These are phyloP conservation scores for Starmerella cellae DNA, from an alignment of 805 yeast genomes.

Conservation along the genomic window DNA sequence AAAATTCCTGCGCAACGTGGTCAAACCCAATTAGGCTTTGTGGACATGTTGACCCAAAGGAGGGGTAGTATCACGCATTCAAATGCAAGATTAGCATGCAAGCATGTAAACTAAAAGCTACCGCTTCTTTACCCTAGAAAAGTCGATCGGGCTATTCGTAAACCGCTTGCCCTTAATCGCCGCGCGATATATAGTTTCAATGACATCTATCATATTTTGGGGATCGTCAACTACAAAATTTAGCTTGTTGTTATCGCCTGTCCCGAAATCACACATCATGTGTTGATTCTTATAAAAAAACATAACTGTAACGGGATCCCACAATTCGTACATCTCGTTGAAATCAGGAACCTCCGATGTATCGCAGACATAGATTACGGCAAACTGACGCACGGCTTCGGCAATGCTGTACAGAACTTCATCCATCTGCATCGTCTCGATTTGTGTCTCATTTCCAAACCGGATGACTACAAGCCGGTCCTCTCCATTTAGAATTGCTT, in stretches of 20 bases:
- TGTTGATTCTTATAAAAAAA: conserved; percentile 83
- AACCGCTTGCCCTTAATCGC: conserved; percentile 88
- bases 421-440: conserved; percentile 81
- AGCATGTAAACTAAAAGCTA: too few relatives aligned
- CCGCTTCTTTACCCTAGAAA: conserved; percentile 10
- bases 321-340: conserved; percentile 76
- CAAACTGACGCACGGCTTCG: conserved; percentile 76
- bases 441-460: conserved; percentile 67
- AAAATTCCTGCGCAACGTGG: too few relatives aligned
- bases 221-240: conserved; percentile 65
- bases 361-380: conserved; percentile 77
- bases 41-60: too few relatives aligned
- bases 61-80: too few relatives aligned
- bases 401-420: conserved; percentile 67
- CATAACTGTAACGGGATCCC: conserved; percentile 87
- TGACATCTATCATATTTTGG: conserved; percentile 81
- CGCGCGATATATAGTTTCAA: conserved; percentile 81
- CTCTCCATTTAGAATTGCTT: conserved; percentile 79
- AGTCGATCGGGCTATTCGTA: conserved; percentile 60
- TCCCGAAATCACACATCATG: conserved; percentile 97
- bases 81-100: too few relatives aligned
- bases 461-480: conserved; percentile 77
- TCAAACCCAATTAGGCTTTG: too few relatives aligned
- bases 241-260: conserved; percentile 91
- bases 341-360: conserved; percentile 82